Base-by-base conservation (phyloP, 306 rosid species). In the Malus orientalis region DNA sequence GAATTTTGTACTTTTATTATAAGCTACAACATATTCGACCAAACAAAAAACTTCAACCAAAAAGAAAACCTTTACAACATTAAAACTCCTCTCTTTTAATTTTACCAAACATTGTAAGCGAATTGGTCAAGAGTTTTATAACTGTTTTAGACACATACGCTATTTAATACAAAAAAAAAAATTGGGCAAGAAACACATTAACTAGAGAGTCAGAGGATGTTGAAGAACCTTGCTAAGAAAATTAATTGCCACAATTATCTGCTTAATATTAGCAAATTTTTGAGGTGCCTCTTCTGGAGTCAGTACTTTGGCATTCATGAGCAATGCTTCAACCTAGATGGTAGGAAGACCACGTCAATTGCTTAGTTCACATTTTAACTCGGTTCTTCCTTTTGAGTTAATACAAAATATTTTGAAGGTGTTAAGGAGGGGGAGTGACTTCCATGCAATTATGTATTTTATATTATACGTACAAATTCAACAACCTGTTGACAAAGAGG, bases 401-500 rank as follows among this genome's bases (percentile, higher is more conserved):
- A 38, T 36, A 38, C 3, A 57, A 10, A 53, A 68, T 19, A 15
- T 74, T 40, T 18, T 40, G 70, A 22, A 55, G 30, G 71, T 25
- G 68, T n/a, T 61, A 67, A 73, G 49, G 74, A 63, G 70, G 8
- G 49, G 7, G 54, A 47, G 36, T 25, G 40, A 63, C 45, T 51
- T 73, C 30, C 66, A 79, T 73, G 54, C 71, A 54, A 47, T 53
- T 29, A 61, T 79, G 20, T 69, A 71, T 69, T 62, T 75, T n/a
- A 42, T 22, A 59, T 42, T n/a, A 42, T 19, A 59, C 44, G 59
- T 78, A 62, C 45, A 76, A 65, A 75, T 76, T 79, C 33, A 77
- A 54, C 42, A 78, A 92, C 99, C 97, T 95, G 99, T 67, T 84
- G 92, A 80, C 98, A 91, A 69, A 92, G 97, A 74, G 97, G 98